A percentile compares a stretch with the other conserved stretches of the same genome.
These are phyloP conservation scores for Austroboletus eburneus DNA, from an alignment of 768 basidiomycete genomes.

Conservation along the genomic window DNA sequence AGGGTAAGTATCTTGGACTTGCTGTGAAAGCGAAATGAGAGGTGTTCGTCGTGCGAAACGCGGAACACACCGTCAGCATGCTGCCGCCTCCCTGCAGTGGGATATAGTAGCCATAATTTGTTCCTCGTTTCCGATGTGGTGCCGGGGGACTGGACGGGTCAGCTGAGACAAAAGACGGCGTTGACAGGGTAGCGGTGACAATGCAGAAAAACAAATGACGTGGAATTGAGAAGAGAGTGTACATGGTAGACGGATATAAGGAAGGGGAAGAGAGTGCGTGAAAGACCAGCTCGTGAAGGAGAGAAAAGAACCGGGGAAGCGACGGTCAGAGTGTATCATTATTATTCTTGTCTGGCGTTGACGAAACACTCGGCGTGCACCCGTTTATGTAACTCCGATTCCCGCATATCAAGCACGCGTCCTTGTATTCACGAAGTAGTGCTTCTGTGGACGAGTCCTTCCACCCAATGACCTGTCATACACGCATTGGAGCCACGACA, in stretches of 20 bases:
- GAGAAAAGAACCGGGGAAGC: no score
- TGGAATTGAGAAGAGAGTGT: neutral
- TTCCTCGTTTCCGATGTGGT: slow-evolving; percentile 18
- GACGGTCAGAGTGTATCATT: neutral
- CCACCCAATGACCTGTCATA: no score
- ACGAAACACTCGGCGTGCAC: no score
- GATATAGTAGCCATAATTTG: slow-evolving; percentile 51
- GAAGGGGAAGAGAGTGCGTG: neutral
- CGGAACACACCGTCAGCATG: slow-evolving; percentile 61
- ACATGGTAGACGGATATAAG: slow-evolving; percentile 2
- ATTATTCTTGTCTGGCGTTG: neutral
- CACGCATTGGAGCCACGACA: neutral
- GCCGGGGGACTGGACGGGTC: neutral
- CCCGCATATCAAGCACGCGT: neutral
- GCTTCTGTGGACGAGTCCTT: no score
- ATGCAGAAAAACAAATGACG: slow-evolving; percentile 6
- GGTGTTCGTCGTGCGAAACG: neutral
- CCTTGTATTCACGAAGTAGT: no score
- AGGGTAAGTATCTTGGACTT: slow-evolving; percentile 56
- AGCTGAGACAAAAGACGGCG: slow-evolving; percentile 11
- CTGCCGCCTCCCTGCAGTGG: slow-evolving; percentile 56
- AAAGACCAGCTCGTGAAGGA: neutral
- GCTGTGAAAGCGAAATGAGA: slow-evolving; percentile 30
- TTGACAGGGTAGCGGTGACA: slow-evolving; percentile 3
- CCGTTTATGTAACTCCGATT: slow-evolving; percentile 7